Base-by-base conservation (phyloP, 1,139 yeast genomes). In the Debaryomyces psychrophilus region DNA sequence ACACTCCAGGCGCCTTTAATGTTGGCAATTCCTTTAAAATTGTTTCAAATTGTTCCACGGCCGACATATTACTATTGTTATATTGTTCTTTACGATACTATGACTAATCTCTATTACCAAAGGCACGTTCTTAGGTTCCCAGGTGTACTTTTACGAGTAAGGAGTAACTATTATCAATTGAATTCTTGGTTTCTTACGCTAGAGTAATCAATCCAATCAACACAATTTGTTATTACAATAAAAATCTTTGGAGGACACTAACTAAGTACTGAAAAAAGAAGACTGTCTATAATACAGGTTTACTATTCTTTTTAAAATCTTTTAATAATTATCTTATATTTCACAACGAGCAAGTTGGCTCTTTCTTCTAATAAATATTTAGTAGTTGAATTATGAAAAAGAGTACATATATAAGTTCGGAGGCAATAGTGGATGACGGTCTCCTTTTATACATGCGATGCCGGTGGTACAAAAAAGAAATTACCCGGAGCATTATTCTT, bases 1-100 rank as follows among this genome's bases (percentile, higher is more conserved):
- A 90, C 47, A 93, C 95, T 50, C 99, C 98, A 18, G 95, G 95
- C 23, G 97, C 85, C 68, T 89, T 90, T 54, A 89, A 75, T 18
- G 82, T 75, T 50, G 85, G 80, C 53, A 92, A 77, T 62, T 92
- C 95, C 57, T 82, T 83, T 59, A 92, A 75, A 50, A 85, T 78
- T 51, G 74, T 68, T 66, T 85, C 87, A 67, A 89, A 88, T 57
- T 83, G 84, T 64, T 83, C 85, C 57, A 75, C 64, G 14, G 63
- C 67, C 28, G 72, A 61, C 73, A 68, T 69, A n/a, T 31, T 45
- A 28, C 20, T 38, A 25, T 44, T 33, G 27, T 29, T 44, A 31
- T 31, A 25, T 44, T 34, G 20, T 36, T 29, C 17, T 34, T 43
- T 41, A 36, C 34, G 39, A 42, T 41, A 35, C 38, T 43, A 41